phyloP scores from a whole-genome alignment of 2,329 filamentous ascomycete species.

The Penicillium sp. region DNA sequence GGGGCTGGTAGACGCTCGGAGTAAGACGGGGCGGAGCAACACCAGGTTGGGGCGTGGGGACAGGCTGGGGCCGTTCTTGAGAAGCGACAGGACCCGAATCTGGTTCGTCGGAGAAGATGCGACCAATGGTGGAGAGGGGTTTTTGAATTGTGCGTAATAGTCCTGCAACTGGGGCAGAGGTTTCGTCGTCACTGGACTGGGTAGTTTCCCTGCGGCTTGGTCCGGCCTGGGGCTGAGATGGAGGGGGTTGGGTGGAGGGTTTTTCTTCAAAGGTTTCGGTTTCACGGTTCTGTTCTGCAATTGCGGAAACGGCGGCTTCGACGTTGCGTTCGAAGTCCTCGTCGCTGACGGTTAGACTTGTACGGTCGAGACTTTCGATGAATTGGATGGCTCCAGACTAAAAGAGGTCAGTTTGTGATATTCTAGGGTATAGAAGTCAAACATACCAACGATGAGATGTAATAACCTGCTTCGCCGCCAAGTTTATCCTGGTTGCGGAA shows the following conservation, averaged over 20 bases:
- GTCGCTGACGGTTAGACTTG: constrained; percentile 86
- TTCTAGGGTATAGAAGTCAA: background rate
- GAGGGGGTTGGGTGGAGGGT: constrained; percentile 53
- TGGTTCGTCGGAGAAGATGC: constrained; percentile 80
- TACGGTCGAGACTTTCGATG: constrained; percentile 92
- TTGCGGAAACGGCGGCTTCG: constrained; percentile 92
- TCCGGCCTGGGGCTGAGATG: constrained; percentile 59
- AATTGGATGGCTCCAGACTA: constrained; percentile 81
- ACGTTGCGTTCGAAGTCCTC: constrained; percentile 95
- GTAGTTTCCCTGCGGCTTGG: constrained; percentile 34
- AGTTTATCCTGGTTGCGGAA: constrained; percentile 98
- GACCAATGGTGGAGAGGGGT: constrained; percentile 84
- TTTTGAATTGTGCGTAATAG: constrained; percentile 86
- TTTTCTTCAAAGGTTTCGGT: constrained; percentile 47
- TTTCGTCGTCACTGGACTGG: constrained; percentile 62
- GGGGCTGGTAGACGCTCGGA: constrained; percentile 46
- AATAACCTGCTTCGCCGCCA: constrained; percentile 96
- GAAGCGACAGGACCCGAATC: constrained; percentile 24
- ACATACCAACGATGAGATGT: constrained; percentile 83
- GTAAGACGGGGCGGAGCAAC: constrained; percentile 50
- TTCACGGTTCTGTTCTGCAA: constrained; percentile 80
- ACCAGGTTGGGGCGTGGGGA: constrained; percentile 47
- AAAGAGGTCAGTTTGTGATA: constrained; percentile 3
- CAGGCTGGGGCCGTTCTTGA: constrained; percentile 36
- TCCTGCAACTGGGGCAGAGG: constrained; percentile 71